A percentile compares a stretch with the other conserved stretches of the same genome.
phyloP scores from a whole-genome alignment of 345 rosid species.

The Trapa bicornis region DNA sequence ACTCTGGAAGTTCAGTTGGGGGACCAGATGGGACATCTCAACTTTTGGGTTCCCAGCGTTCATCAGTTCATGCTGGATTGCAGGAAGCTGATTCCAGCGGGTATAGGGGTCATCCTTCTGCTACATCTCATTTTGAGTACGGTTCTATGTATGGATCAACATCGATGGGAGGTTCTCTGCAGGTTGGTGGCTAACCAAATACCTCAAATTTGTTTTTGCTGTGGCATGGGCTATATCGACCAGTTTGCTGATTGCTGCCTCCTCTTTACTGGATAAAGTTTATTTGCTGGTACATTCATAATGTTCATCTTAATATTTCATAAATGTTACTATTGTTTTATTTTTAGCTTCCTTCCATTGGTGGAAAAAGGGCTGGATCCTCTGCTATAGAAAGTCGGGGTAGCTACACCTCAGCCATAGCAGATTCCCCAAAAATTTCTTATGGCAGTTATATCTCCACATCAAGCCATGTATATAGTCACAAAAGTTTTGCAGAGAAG shows the following conservation, averaged over 20 bases:
- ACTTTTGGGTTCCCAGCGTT: constrained; percentile 46
- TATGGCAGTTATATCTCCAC: constrained; percentile 56
- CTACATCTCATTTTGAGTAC: constrained; percentile 61
- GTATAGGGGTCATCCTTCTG: constrained; percentile 46
- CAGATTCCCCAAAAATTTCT: constrained; percentile 74
- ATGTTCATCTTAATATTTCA: background rate
- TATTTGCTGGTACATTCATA: background rate
- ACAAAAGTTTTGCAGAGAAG: constrained; percentile 59
- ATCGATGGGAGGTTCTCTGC: constrained; percentile 47
- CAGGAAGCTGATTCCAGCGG: constrained; percentile 63
- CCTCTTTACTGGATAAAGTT: background rate
- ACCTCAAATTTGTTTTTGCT: background rate
- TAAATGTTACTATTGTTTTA: background rate
- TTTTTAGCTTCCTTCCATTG: constrained; percentile 32
- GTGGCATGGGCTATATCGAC: background rate
- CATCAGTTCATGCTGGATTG: constrained; percentile 38
- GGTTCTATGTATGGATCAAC: constrained; percentile 53
- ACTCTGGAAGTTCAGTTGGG: constrained; percentile 54
- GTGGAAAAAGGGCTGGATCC: constrained; percentile 35
- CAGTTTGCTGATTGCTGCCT: background rate
- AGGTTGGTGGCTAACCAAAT: constrained; percentile 23
- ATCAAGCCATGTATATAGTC: constrained; percentile 61
- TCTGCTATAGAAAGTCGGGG: constrained; percentile 60
- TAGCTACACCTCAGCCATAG: constrained; percentile 43
- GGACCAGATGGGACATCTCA: constrained; percentile 59